Percentiles rank a stretch among this genome's conserved stretches.
Evolutionary conservation across 2,329 filamentous ascomycete species (phyloP).

Genomic region (Aspergillus floridensis): DNA sequence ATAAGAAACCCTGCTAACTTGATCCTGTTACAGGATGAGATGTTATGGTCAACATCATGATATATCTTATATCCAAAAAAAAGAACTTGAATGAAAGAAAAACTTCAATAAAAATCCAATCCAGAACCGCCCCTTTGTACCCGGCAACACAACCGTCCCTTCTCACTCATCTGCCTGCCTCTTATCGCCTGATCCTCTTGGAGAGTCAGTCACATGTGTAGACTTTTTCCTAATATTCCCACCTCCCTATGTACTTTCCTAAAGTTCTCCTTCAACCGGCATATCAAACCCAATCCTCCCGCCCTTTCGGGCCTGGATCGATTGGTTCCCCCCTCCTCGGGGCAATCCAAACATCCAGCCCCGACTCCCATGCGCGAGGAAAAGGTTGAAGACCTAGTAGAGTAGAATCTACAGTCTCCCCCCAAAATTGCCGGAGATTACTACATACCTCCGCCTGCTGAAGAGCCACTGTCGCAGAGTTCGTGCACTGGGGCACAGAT

Average conservation of each 20-base stretch:
- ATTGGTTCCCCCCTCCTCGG: conserved; percentile 15
- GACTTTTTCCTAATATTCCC: neutral
- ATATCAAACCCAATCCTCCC: conserved; percentile 44
- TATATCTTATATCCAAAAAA: conserved; percentile 1
- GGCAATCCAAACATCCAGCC: conserved; percentile 21
- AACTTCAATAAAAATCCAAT: neutral
- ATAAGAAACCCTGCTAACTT: neutral
- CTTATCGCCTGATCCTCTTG: neutral
- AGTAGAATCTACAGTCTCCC: conserved; percentile 18
- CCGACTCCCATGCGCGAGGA: conserved; percentile 41
- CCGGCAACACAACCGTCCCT: neutral
- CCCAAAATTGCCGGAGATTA: conserved; percentile 38
- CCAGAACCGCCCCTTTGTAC: neutral
- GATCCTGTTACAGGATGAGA: neutral
- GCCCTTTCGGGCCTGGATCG: conserved; percentile 31
- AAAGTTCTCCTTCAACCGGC: conserved; percentile 28
- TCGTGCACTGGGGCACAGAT: conserved; percentile 64
- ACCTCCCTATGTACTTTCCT: neutral
- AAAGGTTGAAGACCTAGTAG: conserved; percentile 27
- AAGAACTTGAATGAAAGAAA: conserved; percentile 17
- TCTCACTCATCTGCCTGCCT: neutral
- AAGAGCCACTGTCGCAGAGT: conserved; percentile 63
- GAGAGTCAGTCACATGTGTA: neutral
- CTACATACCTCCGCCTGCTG: conserved; percentile 48
- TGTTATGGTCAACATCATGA: neutral